Base-by-base conservation (phyloP, 2,329 filamentous ascomycete species). In the Fusarium sp. region DNA sequence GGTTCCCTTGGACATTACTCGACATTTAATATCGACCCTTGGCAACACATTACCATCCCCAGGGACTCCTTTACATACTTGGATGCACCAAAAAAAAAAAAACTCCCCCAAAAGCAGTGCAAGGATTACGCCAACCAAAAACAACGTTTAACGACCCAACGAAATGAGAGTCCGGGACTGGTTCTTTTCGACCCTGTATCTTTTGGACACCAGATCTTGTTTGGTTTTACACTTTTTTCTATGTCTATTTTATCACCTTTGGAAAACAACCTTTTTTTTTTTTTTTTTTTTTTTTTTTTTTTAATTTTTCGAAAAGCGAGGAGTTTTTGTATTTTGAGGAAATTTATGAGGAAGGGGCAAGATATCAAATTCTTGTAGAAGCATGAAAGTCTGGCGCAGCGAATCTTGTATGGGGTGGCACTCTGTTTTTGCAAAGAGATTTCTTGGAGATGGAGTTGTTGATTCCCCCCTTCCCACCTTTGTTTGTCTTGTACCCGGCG, bases 311-410 rank as follows among this genome's bases (percentile, higher is more conserved):
- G 68, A 78, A 78, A 78, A 78, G 77, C 77, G 77, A 76, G 77
- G 77, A 78, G 77, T 78, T 78, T 64, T 64, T 69, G 61, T 78
- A 74, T 78, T 78, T 69, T 63, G 13, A 67, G 77, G 68, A 39
- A 48, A 56, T 77, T 75, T 43, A 78, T 75, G 77, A 79, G 71
- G 61, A 77, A 73, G 67, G 64, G 68, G 11, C 68, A 79, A 78
- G 77, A 74, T 71, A 69, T 68, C 72, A 24, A 24, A 63, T 72
- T 61, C 71, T 57, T 78, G 75, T 78, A 79, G 77, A 78, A 77
- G 77, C 77, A 78, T 78, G 69, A 77, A 52, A 70, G 76, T 76
- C 73, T 71, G 77, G 77, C 77, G 77, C 77, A 78, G 77, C 75
- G 61, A 71, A 64, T 64, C 58, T 60, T 65, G 65, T 68, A 65